Evolutionary conservation across 1,284 basidiomycete genomes (phyloP).

Genomic region (Leccinum ponderosum): DNA sequence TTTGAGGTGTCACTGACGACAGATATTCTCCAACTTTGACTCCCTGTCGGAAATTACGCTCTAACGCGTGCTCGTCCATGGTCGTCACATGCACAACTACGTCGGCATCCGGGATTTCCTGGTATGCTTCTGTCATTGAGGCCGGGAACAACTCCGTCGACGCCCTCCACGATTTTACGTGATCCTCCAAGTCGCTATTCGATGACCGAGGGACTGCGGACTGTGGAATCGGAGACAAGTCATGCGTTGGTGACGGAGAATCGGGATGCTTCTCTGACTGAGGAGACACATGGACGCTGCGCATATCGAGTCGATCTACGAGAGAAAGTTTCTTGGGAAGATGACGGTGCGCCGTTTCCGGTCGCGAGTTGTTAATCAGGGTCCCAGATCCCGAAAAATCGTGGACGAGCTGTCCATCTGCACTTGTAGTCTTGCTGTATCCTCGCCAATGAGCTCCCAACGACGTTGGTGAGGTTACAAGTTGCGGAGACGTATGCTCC

Average conservation of each 20-base stretch:
- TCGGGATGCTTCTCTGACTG: slow-evolving; percentile 26
- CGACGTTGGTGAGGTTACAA: slow-evolving; percentile 14
- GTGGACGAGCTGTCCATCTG: slow-evolving; percentile 47
- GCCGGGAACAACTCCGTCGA: slow-evolving; percentile 51
- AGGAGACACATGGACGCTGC: slow-evolving; percentile 39
- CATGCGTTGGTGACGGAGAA: slow-evolving; percentile 31
- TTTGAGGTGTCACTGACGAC: slow-evolving; percentile 67
- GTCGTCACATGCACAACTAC: not conserved
- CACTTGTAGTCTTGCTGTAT: slow-evolving; percentile 54
- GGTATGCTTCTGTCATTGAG: slow-evolving; percentile 43
- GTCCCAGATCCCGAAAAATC: slow-evolving; percentile 28
- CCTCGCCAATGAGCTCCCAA: slow-evolving; percentile 43
- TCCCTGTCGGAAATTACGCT: slow-evolving; percentile 1
- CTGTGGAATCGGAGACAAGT: slow-evolving; percentile 62
- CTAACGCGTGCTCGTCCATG: slow-evolving; percentile 26
- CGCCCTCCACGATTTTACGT: slow-evolving; percentile 66
- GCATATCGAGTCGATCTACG: slow-evolving; percentile 57
- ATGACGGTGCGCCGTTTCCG: slow-evolving; percentile 43
- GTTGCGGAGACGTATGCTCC: slow-evolving; percentile 25
- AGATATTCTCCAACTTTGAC: slow-evolving; percentile 58
- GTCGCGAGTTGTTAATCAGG: slow-evolving; percentile 16
- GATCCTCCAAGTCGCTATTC: slow-evolving; percentile 49
- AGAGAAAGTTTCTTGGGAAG: slow-evolving; percentile 67
- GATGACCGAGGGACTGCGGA: slow-evolving; percentile 55
- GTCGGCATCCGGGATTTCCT: slow-evolving; percentile 14